A percentile compares a stretch with the other conserved stretches of the same genome.
Conservation (phyloP, 2,329 filamentous ascomycete species). For the Paradendryphiella salina region DNA sequence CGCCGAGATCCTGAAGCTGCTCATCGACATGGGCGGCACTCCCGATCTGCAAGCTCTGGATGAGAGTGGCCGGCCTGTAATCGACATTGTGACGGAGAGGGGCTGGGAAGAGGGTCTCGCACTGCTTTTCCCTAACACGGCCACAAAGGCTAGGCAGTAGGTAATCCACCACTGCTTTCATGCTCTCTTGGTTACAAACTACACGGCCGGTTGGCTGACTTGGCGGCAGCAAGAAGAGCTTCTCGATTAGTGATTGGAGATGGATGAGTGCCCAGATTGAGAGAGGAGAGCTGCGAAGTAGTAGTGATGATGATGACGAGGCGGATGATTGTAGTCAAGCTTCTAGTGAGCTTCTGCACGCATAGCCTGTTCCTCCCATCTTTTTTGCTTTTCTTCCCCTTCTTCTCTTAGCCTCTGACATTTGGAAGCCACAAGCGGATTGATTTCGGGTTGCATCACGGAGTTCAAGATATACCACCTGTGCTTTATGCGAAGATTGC, state of each 20-base stretch:
- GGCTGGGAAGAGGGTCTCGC: conserved; percentile 44
- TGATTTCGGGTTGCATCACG: no score
- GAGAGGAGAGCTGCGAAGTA: conserved; percentile 2
- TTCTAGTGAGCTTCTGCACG: conserved; percentile 9
- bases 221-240: conserved; percentile 10
- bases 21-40: conserved; percentile 42
- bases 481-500: no score
- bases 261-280: conserved; percentile 14
- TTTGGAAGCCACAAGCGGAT: background rate
- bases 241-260: conserved; percentile 18
- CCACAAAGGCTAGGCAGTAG: conserved; percentile 29
- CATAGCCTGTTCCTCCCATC: background rate
- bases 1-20: conserved; percentile 37
- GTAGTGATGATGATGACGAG: conserved; percentile 8
- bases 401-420: background rate
- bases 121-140: conserved; percentile 38
- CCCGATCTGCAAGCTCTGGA: conserved; percentile 39
- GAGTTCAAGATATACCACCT: no score
- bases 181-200: background rate
- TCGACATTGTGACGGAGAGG: conserved; percentile 43
- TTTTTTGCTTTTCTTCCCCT: background rate
- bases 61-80: conserved; percentile 35
- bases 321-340: conserved; percentile 15
- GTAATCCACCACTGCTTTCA: conserved; percentile 21
- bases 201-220: background rate